These are phyloP conservation scores for Coffea eugenioides DNA, from an alignment of 257 asterid species.

Conservation along the genomic window DNA sequence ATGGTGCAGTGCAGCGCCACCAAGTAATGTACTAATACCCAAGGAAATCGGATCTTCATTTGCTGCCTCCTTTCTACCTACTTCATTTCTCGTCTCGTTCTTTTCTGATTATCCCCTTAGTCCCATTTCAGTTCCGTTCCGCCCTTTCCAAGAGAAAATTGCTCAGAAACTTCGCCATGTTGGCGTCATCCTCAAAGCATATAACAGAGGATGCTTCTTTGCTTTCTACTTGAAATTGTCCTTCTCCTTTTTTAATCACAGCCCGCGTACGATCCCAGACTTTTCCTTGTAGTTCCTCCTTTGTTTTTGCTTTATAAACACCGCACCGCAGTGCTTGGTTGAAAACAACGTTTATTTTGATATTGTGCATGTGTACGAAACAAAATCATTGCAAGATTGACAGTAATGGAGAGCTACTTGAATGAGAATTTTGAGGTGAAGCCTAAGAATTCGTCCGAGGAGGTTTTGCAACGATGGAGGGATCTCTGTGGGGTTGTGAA, in stretches of 20 bases:
- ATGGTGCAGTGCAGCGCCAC: constrained; percentile 5
- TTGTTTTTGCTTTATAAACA: constrained; percentile 1
- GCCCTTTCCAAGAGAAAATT: neutral
- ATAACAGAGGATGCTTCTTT: neutral
- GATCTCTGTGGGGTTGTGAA: constrained; percentile 67
- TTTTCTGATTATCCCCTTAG: neutral
- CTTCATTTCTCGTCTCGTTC: neutral
- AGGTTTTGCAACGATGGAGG: constrained; percentile 75
- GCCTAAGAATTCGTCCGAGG: constrained; percentile 71
- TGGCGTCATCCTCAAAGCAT: neutral
- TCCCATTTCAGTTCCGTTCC: neutral
- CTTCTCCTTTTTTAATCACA: no score
- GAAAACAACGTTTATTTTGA: neutral
- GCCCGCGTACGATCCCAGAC: neutral
- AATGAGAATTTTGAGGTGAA: constrained; percentile 66
- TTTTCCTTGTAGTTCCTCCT: constrained; percentile 14
- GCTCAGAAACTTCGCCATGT: constrained; percentile 8
- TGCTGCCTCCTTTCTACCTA: neutral
- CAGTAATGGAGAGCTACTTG: constrained; percentile 53
- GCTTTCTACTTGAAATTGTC: neutral
- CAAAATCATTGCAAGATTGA: neutral
- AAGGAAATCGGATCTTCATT: constrained; percentile 29
- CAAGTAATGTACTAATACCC: constrained; percentile 9
- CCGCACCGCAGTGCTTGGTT: neutral
- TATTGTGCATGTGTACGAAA: neutral